Percentiles rank a stretch among this genome's conserved stretches.
Evolutionary conservation across 1,284 basidiomycete species (phyloP).

Genomic region (Ceratobasidium theobromae): DNA sequence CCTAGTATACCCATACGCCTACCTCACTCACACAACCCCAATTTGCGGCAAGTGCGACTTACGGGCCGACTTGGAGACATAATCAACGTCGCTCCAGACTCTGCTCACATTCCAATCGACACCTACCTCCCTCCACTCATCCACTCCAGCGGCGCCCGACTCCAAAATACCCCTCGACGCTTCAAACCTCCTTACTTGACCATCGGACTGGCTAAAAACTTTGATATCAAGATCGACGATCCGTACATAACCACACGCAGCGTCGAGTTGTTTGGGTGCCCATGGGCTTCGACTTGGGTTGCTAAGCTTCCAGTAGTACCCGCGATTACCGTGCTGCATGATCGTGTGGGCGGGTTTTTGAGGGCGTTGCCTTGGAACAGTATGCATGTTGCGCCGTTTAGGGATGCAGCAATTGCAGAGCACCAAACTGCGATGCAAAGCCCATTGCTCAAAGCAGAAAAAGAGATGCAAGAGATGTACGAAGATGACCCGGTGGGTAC

Average conservation of each 20-base stretch:
- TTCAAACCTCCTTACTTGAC: constrained; percentile 1
- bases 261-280: constrained; percentile 15
- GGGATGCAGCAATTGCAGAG: constrained; percentile 15
- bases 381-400: neutral
- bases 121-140: neutral
- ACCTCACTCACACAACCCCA: neutral
- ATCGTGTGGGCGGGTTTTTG: neutral
- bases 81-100: neutral
- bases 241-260: constrained; percentile 1
- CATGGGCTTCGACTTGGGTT: neutral
- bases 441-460: neutral
- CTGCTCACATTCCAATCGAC: neutral
- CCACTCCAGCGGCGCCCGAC: neutral
- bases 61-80: neutral
- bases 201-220: neutral
- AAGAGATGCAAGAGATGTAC: neutral
- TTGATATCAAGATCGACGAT: neutral
- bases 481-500: neutral
- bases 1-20: neutral
- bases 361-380: neutral
- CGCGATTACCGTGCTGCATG: neutral
- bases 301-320: neutral
- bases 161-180: neutral
- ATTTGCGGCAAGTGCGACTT: too few species aligned
- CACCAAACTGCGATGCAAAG: constrained; percentile 25